phyloP scores from a whole-genome alignment of 129 eudicot genomes.

The Flaveria brownii region DNA sequence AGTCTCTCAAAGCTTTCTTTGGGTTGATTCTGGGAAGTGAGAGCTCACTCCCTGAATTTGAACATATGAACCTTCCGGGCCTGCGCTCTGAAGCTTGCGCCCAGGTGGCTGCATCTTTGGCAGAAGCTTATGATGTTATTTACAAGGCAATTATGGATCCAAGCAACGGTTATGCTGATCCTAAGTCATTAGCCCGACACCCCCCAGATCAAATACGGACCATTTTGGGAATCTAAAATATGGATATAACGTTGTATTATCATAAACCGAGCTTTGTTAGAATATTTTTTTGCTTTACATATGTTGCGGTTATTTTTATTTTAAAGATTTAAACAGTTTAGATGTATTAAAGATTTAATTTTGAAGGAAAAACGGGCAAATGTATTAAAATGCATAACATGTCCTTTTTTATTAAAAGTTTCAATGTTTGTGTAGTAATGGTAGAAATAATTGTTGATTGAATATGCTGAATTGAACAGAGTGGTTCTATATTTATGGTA shows the following conservation, averaged over 20 bases:
- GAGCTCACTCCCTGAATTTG: conserved; percentile 81
- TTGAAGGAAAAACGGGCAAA: not conserved
- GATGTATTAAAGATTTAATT: not conserved
- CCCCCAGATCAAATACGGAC: conserved; percentile 97
- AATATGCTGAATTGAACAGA: too few species aligned
- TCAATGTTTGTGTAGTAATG: too few species aligned
- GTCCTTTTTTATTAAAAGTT: too few species aligned
- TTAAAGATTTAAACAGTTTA: not conserved
- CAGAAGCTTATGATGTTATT: conserved; percentile 77
- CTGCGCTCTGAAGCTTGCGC: conserved; percentile 73
- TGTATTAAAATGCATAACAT: too few species aligned
- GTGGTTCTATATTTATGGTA: not conserved
- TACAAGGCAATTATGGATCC: conserved; percentile 82
- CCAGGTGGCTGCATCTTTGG: conserved; percentile 66
- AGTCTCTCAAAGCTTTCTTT: conserved; percentile 77
- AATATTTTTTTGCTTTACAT: not conserved
- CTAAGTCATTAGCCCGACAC: conserved; percentile 89
- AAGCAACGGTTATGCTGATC: conserved; percentile 64
- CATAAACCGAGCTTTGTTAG: not conserved
- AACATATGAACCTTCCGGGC: conserved; percentile 85
- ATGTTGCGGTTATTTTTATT: not conserved
- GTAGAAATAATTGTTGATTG: too few species aligned
- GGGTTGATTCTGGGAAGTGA: conserved; percentile 89
- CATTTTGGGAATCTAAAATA: conserved; percentile 76
- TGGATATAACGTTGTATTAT: not conserved